A percentile compares a stretch with the other conserved stretches of the same genome.
Evolutionary conservation across 306 rosid species (phyloP).

Genomic region (Corylus americana): DNA sequence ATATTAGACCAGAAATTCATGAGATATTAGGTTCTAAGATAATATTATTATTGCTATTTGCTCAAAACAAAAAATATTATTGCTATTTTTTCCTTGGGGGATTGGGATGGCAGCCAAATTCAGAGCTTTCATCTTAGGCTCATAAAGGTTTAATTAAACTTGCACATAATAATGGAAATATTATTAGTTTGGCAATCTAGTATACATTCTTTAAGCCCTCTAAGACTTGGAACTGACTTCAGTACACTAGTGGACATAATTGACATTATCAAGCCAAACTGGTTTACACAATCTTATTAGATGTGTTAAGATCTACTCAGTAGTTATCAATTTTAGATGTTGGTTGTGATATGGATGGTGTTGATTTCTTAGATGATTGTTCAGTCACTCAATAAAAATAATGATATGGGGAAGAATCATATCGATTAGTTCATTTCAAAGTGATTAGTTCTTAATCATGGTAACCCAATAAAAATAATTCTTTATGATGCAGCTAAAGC

Average conservation of each 20-base stretch:
- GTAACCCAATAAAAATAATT: conserved; percentile 6
- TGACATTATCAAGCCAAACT: no score
- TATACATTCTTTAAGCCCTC: background rate
- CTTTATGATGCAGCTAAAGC: conserved; percentile 46
- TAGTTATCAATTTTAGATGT: background rate
- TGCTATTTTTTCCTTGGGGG: background rate
- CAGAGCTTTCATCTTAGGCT: background rate
- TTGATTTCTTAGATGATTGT: background rate
- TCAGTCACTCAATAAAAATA: no score
- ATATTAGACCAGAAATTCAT: background rate
- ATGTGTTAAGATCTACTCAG: background rate
- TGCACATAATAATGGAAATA: no score
- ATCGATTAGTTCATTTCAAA: background rate
- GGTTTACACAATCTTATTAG: background rate
- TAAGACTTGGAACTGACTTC: background rate
- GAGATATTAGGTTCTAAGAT: background rate
- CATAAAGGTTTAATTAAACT: background rate
- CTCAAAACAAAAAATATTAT: no score
- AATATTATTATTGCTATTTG: background rate
- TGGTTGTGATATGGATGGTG: background rate
- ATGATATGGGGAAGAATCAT: no score
- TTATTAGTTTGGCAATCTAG: background rate
- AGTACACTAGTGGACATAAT: no score
- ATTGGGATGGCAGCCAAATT: background rate
- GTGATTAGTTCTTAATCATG: background rate